These are phyloP conservation scores for Collybia mongolica DNA, from an alignment of 768 basidiomycete genomes.

Conservation along the genomic window DNA sequence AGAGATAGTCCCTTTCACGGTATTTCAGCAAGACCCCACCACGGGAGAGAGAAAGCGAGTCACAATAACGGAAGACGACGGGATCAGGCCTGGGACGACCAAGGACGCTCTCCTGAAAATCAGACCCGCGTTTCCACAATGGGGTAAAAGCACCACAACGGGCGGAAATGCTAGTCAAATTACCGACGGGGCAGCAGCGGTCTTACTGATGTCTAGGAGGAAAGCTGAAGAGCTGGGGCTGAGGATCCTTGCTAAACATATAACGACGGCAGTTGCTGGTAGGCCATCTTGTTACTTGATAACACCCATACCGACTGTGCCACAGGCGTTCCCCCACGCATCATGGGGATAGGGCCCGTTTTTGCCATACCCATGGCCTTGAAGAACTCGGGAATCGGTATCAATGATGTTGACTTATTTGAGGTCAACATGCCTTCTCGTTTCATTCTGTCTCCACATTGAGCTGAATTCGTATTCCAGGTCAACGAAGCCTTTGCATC, in stretches of 20 bases:
- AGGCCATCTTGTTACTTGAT: constrained; percentile 9
- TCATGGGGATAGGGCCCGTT: constrained; percentile 88
- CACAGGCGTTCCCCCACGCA: constrained; percentile 68
- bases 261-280: constrained; percentile 73
- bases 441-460: background rate
- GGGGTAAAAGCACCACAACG: constrained; percentile 71
- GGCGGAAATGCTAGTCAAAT: constrained; percentile 87
- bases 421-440: constrained; percentile 47
- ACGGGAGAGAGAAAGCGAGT: constrained; percentile 53
- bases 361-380: constrained; percentile 82
- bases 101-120: constrained; percentile 62
- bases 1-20: constrained; percentile 79
- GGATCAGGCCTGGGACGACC: constrained; percentile 75
- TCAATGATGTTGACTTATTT: constrained; percentile 74
- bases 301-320: background rate
- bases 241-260: constrained; percentile 72
- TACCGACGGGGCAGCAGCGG: constrained; percentile 81
- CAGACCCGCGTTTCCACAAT: constrained; percentile 78
- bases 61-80: constrained; percentile 70
- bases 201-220: constrained; percentile 75
- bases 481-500: constrained; percentile 94
- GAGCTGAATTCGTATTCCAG: constrained; percentile 30
- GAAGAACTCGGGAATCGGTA: constrained; percentile 59
- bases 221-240: constrained; percentile 79
- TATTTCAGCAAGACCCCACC: constrained; percentile 53